phyloP scores from a whole-genome alignment of 2,329 filamentous ascomycete species.

The Aspergillus latus region DNA sequence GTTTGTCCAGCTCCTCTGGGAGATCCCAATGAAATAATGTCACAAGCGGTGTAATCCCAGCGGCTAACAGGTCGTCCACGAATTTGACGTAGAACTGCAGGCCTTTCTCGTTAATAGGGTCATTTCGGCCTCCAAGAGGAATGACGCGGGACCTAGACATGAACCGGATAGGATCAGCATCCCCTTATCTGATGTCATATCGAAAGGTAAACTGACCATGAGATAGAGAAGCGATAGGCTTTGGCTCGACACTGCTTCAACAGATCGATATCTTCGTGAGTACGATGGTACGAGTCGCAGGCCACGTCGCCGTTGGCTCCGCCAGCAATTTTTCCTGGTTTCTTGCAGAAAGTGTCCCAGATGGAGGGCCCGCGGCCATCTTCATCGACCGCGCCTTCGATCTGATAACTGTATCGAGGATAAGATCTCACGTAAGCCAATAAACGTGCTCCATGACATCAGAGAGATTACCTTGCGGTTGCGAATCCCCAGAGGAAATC shows the following conservation, averaged over 20 bases:
- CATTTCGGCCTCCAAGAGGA: conserved; percentile 77
- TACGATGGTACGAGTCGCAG: conserved; percentile 84
- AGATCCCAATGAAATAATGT: conserved; percentile 92
- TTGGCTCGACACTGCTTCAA: conserved; percentile 71
- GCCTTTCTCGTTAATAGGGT: conserved; percentile 76
- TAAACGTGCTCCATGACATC: neutral
- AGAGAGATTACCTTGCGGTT: conserved; percentile 62
- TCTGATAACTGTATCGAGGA: conserved; percentile 68
- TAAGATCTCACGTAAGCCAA: conserved; percentile 3
- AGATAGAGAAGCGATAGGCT: conserved; percentile 80
- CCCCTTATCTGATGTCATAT: neutral
- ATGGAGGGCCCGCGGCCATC: conserved; percentile 81
- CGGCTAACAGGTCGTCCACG: conserved; percentile 72
- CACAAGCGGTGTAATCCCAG: conserved; percentile 75
- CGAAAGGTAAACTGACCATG: conserved; percentile 51
- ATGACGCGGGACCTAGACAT: conserved; percentile 66
- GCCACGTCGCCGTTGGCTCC: conserved; percentile 72
- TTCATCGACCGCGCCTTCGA: conserved; percentile 72
- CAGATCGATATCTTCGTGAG: conserved; percentile 72
- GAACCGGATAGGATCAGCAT: neutral
- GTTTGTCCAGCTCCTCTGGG: conserved; percentile 72
- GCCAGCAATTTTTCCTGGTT: conserved; percentile 79
- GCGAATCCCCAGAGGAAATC: conserved; percentile 81
- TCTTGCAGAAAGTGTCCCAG: conserved; percentile 86
- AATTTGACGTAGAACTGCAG: conserved; percentile 76